These are phyloP conservation scores for Neoboletus brunneissimus DNA, from an alignment of 768 basidiomycete species.

Conservation along the genomic window DNA sequence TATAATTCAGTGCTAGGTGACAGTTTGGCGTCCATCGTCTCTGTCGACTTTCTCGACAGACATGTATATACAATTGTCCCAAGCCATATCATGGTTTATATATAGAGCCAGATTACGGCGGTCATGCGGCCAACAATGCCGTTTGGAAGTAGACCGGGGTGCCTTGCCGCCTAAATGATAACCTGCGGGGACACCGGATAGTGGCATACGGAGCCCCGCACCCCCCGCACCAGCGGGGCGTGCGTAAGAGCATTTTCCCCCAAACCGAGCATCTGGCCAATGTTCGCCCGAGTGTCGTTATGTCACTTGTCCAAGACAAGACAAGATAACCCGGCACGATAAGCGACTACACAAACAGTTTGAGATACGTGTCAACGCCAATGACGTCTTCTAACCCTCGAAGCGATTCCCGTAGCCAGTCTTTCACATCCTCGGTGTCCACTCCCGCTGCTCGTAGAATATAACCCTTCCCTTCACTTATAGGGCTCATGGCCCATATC, in stretches of 20 bases:
- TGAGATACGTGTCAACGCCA: constrained; percentile 63
- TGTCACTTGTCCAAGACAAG: too few species aligned
- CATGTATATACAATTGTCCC: background rate
- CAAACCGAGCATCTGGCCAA: too few species aligned
- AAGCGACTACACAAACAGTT: constrained; percentile 49
- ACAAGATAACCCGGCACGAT: background rate
- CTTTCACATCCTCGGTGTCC: constrained; percentile 72
- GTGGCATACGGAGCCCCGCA: too few species aligned
- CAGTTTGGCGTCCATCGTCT: background rate
- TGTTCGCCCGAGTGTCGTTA: too few species aligned
- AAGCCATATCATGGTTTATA: background rate
- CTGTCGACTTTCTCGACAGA: background rate
- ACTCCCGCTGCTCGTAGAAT: constrained; percentile 72
- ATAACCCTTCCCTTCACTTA: constrained; percentile 46
- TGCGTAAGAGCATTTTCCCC: too few species aligned
- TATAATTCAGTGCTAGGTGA: constrained; percentile 34
- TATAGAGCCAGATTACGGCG: background rate
- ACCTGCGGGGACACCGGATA: too few species aligned
- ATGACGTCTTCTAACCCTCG: constrained; percentile 48
- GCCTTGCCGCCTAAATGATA: background rate
- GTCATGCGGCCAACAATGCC: background rate
- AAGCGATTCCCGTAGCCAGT: constrained; percentile 64
- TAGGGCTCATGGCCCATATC: constrained; percentile 77
- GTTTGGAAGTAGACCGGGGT: background rate
- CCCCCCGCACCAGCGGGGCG: too few species aligned